A percentile compares a stretch with the other conserved stretches of the same genome.
phyloP scores from a whole-genome alignment of 257 asterid genomes.

The Coffea canephora region DNA sequence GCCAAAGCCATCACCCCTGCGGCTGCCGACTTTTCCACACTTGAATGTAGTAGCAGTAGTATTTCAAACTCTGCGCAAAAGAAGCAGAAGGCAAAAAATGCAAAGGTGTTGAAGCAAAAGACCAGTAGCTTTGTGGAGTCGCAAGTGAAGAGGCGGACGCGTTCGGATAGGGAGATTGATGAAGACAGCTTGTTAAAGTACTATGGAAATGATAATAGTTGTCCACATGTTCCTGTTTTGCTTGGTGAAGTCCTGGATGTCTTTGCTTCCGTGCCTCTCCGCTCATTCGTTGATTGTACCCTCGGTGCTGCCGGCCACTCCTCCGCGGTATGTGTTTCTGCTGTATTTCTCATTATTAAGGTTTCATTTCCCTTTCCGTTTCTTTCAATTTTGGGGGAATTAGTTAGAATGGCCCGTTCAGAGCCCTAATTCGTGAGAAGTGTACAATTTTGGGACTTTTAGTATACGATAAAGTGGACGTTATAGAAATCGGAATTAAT shows the following conservation, averaged over 20 bases:
- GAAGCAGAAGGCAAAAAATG: background rate
- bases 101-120: constrained; percentile 24
- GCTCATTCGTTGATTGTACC: constrained; percentile 88
- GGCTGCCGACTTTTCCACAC: constrained; percentile 12
- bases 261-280: constrained; percentile 54
- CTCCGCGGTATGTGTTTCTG: constrained; percentile 48
- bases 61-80: background rate
- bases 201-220: constrained; percentile 48
- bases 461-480: no score
- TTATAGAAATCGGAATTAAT: no score
- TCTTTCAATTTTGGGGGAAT: no score
- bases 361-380: background rate
- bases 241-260: constrained; percentile 86
- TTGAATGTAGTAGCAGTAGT: background rate
- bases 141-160: constrained; percentile 72
- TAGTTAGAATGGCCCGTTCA: no score
- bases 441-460: no score
- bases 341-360: background rate
- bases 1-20: no score
- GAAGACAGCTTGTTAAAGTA: constrained; percentile 52
- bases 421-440: no score
- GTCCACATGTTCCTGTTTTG: constrained; percentile 81
- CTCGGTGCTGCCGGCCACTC: constrained; percentile 98
- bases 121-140: constrained; percentile 24
- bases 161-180: constrained; percentile 75